These are phyloP conservation scores for Emmonsia crescens DNA, from an alignment of 2,329 filamentous ascomycete genomes.

Conservation along the genomic window DNA sequence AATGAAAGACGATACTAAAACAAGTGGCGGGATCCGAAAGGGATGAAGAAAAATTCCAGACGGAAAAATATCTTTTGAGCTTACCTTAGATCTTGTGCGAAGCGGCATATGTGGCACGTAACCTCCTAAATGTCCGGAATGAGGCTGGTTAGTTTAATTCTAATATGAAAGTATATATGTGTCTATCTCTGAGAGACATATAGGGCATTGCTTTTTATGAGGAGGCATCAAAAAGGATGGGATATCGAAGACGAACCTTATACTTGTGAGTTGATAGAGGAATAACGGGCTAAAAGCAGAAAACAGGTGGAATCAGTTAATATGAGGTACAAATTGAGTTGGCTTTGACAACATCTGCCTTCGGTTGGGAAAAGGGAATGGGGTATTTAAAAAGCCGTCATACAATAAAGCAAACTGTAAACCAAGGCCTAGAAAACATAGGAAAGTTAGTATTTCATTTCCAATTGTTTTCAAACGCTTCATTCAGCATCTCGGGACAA, in stretches of 20 bases:
- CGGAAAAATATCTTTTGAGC: neutral
- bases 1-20: neutral
- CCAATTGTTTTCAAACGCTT: neutral
- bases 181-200: neutral
- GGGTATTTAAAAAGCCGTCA: neutral
- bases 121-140: slow-evolving; percentile 9
- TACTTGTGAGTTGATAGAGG: slow-evolving; percentile 24
- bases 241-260: slow-evolving; percentile 42
- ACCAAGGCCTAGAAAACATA: slow-evolving; percentile 19
- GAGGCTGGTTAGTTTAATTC: neutral
- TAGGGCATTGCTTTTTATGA: neutral
- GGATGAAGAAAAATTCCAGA: neutral
- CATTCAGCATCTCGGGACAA: neutral
- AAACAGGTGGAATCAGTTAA: neutral
- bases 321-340: neutral
- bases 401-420: slow-evolving; percentile 27
- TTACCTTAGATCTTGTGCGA: slow-evolving; percentile 15
- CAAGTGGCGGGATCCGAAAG: neutral
- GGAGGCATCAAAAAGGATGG: neutral
- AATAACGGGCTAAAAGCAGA: slow-evolving; percentile 19
- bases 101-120: slow-evolving; percentile 15
- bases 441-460: neutral
- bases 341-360: neutral
- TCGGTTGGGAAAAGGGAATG: neutral
- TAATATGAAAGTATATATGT: neutral